Percentiles rank a stretch among this genome's conserved stretches.
These are phyloP conservation scores for Xerocomus minutiporus DNA, from an alignment of 1,284 basidiomycete species.

Conservation along the genomic window DNA sequence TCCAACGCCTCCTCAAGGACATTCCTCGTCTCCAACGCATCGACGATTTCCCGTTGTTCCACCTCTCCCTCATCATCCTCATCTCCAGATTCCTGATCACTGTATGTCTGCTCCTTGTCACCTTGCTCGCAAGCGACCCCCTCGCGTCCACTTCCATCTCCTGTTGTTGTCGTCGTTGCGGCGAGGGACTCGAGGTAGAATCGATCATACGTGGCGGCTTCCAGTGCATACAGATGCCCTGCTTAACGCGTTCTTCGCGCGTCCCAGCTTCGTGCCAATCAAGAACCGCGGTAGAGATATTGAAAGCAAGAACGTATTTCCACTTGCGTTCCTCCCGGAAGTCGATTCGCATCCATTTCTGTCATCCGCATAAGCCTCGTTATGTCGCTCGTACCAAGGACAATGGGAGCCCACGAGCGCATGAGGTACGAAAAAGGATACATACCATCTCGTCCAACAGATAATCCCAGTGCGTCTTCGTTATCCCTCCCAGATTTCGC, in stretches of 20 bases:
- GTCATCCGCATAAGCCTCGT: slow-evolving; percentile 8
- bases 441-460: slow-evolving; percentile 93
- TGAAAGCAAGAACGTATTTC: slow-evolving; percentile 86
- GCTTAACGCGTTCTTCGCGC: slow-evolving; percentile 57
- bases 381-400: not conserved
- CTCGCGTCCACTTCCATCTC: slow-evolving; percentile 34
- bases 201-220: slow-evolving; percentile 40
- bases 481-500: slow-evolving; percentile 69
- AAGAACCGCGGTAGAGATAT: slow-evolving; percentile 78
- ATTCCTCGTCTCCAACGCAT: slow-evolving; percentile 50
- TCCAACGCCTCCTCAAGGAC: slow-evolving; percentile 52
- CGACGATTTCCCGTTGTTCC: slow-evolving; percentile 49
- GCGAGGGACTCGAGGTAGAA: slow-evolving; percentile 7
- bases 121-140: slow-evolving; percentile 17
- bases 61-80: slow-evolving; percentile 60
- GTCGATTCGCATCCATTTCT: slow-evolving; percentile 97
- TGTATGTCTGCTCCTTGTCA: slow-evolving; percentile 32
- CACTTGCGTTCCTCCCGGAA: slow-evolving; percentile 92
- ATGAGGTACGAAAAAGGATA: slow-evolving; percentile 11
- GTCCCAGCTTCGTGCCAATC: slow-evolving; percentile 81
- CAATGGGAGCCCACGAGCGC: not conserved
- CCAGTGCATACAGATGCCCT: slow-evolving; percentile 72
- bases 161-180: slow-evolving; percentile 27
- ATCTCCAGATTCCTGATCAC: slow-evolving; percentile 51
- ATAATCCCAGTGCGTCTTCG: slow-evolving; percentile 94